phyloP scores from a whole-genome alignment of 257 asterid species.

The Paulownia fortunei region DNA sequence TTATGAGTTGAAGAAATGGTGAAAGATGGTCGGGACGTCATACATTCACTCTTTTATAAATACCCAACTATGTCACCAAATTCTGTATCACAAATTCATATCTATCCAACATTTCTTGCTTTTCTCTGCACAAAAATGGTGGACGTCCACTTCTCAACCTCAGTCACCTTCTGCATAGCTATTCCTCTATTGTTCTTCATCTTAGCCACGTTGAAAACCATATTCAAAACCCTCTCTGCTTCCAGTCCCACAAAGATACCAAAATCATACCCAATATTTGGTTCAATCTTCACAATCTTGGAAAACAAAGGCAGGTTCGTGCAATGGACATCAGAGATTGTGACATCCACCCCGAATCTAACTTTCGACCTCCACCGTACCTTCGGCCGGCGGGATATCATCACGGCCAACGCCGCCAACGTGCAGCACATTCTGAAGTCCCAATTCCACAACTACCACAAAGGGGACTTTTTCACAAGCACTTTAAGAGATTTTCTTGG shows the following conservation, averaged over 20 bases:
- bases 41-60: neutral
- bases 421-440: conserved; percentile 47
- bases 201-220: conserved; percentile 15
- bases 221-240: neutral
- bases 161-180: conserved; percentile 32
- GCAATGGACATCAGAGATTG: conserved; percentile 50
- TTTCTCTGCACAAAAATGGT: neutral
- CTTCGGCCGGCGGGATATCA: conserved; percentile 22
- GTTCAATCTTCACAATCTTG: conserved; percentile 34
- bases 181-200: conserved; percentile 33
- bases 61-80: neutral
- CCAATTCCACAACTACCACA: conserved; percentile 42
- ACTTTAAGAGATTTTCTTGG: conserved; percentile 41
- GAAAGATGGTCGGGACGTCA: too few relatives aligned
- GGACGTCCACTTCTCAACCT: conserved; percentile 18
- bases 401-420: conserved; percentile 47
- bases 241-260: conserved; percentile 30
- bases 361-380: conserved; percentile 40
- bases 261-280: conserved; percentile 50
- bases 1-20: too few relatives aligned
- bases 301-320: conserved; percentile 26
- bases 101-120: neutral
- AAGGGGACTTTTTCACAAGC: conserved; percentile 28
- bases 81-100: neutral
- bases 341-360: conserved; percentile 35